A percentile compares a stretch with the other conserved stretches of the same genome.
Evolutionary conservation across 1,284 basidiomycete species (phyloP).

Genomic region (Rhizoctonia solani): DNA sequence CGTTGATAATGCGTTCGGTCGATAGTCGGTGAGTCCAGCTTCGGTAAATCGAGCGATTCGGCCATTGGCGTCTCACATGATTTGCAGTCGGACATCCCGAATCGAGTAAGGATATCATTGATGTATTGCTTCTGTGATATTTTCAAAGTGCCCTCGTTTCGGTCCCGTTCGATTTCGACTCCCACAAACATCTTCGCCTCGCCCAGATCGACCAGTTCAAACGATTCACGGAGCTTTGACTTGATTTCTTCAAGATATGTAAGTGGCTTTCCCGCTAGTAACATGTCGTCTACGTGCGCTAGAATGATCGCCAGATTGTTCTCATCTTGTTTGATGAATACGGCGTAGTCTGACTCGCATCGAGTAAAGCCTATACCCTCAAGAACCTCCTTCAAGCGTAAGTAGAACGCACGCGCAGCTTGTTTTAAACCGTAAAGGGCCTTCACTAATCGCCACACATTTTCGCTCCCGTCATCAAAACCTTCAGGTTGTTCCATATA

Average conservation of each 20-base stretch:
- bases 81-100: slow-evolving; percentile 21
- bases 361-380: background rate
- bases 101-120: slow-evolving; percentile 18
- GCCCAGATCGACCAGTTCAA: slow-evolving; percentile 34
- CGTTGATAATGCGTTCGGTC: slow-evolving; percentile 16
- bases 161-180: slow-evolving; percentile 26
- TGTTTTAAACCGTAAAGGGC: slow-evolving; percentile 47
- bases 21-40: too few relatives aligned
- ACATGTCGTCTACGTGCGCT: slow-evolving; percentile 12
- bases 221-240: too few relatives aligned
- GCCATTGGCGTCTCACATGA: slow-evolving; percentile 34
- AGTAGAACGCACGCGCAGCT: slow-evolving; percentile 44
- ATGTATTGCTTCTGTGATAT: slow-evolving; percentile 36
- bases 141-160: slow-evolving; percentile 4
- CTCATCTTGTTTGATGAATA: background rate
- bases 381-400: slow-evolving; percentile 40
- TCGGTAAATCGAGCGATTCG: background rate
- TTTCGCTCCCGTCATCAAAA: background rate
- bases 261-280: background rate
- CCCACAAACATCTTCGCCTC: slow-evolving; percentile 33
- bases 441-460: slow-evolving; percentile 37
- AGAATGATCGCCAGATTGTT: background rate
- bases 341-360: background rate
- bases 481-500: slow-evolving; percentile 26
- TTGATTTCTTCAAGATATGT: background rate